Evolutionary conservation across 305 asterid species (phyloP).

Genomic region (Fraxinus platypoda): DNA sequence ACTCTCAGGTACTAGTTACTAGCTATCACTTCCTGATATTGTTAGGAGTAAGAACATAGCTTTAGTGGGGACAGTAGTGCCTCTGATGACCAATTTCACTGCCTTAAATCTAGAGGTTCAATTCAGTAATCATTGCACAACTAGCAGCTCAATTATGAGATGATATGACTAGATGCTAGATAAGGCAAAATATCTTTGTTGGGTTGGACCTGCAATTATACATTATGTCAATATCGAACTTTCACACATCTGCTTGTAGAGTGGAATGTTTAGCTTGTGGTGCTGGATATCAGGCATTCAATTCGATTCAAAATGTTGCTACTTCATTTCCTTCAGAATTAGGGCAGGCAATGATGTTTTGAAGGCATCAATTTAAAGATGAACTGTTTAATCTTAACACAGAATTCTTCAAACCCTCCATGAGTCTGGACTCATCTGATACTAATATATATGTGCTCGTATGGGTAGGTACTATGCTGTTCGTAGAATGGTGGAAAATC

Average conservation of each 20-base stretch:
- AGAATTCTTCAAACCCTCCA: not conserved
- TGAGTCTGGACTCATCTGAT: not conserved
- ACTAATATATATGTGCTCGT: not conserved
- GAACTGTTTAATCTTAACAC: not conserved
- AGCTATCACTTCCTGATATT: slow-evolving; percentile 14
- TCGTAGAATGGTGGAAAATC: not conserved
- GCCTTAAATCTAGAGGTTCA: slow-evolving; percentile 15
- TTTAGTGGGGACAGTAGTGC: not conserved
- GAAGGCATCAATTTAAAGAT: not conserved
- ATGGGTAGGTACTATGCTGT: not conserved
- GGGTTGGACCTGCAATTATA: slow-evolving; percentile 12
- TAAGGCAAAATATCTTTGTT: not conserved
- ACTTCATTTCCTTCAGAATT: slow-evolving; percentile 4
- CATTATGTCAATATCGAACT: slow-evolving; percentile 10
- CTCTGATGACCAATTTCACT: slow-evolving; percentile 4
- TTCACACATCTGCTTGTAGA: slow-evolving; percentile 1
- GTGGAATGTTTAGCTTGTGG: slow-evolving; percentile 14
- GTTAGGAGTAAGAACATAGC: slow-evolving; percentile 7
- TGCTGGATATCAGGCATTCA: slow-evolving; percentile 1
- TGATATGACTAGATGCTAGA: slow-evolving; percentile 17
- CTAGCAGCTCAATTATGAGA: slow-evolving; percentile 20
- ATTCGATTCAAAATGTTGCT: slow-evolving; percentile 10
- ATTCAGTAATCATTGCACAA: slow-evolving; percentile 20
- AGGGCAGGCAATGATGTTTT: not conserved
- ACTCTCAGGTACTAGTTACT: slow-evolving; percentile 61